Evolutionary conservation across 768 basidiomycete species (phyloP), one percentile per base, ranked within the genome.

Genomic region (Xanthoconium stramineum): DNA sequence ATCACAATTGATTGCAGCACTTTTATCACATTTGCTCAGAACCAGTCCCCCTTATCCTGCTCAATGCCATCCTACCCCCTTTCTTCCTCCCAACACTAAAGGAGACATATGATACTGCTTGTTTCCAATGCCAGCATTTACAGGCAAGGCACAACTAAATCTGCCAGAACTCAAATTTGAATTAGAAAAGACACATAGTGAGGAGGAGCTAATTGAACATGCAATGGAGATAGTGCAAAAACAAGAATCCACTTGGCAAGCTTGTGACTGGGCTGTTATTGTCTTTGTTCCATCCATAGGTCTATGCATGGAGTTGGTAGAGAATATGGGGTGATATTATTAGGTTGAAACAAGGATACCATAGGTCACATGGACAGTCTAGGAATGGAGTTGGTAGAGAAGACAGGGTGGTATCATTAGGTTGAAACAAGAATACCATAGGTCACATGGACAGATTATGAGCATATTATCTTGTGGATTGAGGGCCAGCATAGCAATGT

Each of bases 61-160:
- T 72, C 1, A 60, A 57, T 0, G 69, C 61, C 0, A 71, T 64
- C 0, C 40, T 67, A 0, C 62, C 65, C 0, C 53, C 47, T 0
- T n/a, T 9, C 0, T 57, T 62, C 2, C 30, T 58, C 3, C 3
- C 40, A 0, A 17, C n/a, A 1, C 28, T 66, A 5, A 6, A 17
- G 0, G 5, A 44, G 0, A 5, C 30, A 1, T 74, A 68, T 39
- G n/a, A n/a, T n/a, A n/a, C 24, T n/a, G 3, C 47, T 57, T 0
- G 0, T 44, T 0, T 5, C 5, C 15, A 47, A 28, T 3, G 17
- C 38, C 0, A n/a, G 6, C 0, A 29, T 33, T 0, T 17, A 60
- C 28, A 38, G 61, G 4, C 20, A 33, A 2, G 1, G 3, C 11
- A 57, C 49, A n/a, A n/a, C n/a, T n/a, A 6, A 59, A 60, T 29